A percentile compares a stretch with the other conserved stretches of the same genome.
These are phyloP conservation scores for Pisolithus albus DNA, from an alignment of 768 basidiomycete species.

Conservation along the genomic window DNA sequence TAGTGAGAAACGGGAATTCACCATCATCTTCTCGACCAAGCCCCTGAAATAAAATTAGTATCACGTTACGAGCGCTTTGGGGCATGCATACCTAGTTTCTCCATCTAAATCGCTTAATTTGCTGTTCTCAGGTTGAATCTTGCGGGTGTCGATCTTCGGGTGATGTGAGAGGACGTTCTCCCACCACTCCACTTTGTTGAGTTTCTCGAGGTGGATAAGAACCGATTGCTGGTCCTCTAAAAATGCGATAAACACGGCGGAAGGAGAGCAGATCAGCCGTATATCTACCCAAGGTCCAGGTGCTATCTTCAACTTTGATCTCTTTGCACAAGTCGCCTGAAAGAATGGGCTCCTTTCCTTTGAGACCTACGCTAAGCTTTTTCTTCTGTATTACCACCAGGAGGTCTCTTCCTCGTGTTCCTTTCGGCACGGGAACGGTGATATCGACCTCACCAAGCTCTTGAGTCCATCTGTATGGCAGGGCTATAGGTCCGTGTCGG, in stretches of 20 bases:
- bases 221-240: constrained; percentile 74
- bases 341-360: constrained; percentile 79
- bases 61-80: constrained; percentile 1
- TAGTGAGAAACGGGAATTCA: constrained; percentile 32
- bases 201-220: constrained; percentile 76
- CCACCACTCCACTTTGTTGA: constrained; percentile 94
- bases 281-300: constrained; percentile 84
- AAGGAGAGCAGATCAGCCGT: background rate
- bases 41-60: constrained; percentile 44
- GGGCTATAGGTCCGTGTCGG: constrained; percentile 38
- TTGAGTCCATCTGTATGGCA: constrained; percentile 92
- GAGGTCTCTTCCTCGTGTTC: constrained; percentile 77
- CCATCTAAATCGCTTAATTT: constrained; percentile 94
- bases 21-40: constrained; percentile 99
- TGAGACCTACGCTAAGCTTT: constrained; percentile 76
- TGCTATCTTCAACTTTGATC: constrained; percentile 93
- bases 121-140: constrained; percentile 92
- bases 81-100: constrained; percentile 71
- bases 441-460: constrained; percentile 84
- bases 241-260: constrained; percentile 5
- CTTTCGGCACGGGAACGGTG: constrained; percentile 75
- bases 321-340: constrained; percentile 90
- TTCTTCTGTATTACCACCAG: constrained; percentile 70
- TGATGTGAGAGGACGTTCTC: constrained; percentile 92
- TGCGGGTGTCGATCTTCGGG: constrained; percentile 93